These are phyloP conservation scores for Penicillium sp. DNA, from an alignment of 2,329 filamentous ascomycete genomes.

Conservation along the genomic window DNA sequence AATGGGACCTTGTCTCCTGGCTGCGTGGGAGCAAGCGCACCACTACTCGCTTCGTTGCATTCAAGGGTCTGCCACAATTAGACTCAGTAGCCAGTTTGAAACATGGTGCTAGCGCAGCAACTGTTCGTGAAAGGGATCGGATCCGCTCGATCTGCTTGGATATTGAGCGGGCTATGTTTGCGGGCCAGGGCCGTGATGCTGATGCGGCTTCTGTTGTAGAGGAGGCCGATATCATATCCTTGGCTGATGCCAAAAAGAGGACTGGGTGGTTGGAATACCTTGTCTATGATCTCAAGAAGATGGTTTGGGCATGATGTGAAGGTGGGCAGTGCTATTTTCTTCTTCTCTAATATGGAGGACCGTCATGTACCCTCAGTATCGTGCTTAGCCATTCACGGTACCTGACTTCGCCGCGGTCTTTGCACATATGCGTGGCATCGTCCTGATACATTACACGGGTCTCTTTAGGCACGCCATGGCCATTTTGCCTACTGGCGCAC, in stretches of 20 bases:
- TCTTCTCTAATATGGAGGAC: background rate
- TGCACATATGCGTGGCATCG: no score
- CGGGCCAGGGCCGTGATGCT: constrained; percentile 44
- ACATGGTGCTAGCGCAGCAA: constrained; percentile 17
- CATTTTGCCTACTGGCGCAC: background rate
- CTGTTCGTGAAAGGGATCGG: constrained; percentile 50
- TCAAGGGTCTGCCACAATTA: constrained; percentile 43
- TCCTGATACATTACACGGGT: background rate
- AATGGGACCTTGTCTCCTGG: constrained; percentile 45
- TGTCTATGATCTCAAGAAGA: constrained; percentile 85
- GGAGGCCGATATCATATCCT: constrained; percentile 70
- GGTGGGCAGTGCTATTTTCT: background rate
- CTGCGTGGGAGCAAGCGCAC: constrained; percentile 31
- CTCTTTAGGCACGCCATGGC: no score
- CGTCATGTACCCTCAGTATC: background rate
- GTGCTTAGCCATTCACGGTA: no score
- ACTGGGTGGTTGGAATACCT: constrained; percentile 83
- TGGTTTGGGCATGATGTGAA: constrained; percentile 66
- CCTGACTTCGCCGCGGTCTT: no score
- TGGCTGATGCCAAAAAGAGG: constrained; percentile 79
- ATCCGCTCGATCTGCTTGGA: constrained; percentile 67
- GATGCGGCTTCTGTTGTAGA: constrained; percentile 44
- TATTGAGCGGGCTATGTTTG: constrained; percentile 64
- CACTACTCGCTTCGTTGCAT: constrained; percentile 39
- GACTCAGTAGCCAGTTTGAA: constrained; percentile 27